Evolutionary conservation across 2,329 filamentous ascomycete genomes (phyloP), one percentile per base, ranked within the genome.

Genomic region (Knoxdaviesia proteae): DNA sequence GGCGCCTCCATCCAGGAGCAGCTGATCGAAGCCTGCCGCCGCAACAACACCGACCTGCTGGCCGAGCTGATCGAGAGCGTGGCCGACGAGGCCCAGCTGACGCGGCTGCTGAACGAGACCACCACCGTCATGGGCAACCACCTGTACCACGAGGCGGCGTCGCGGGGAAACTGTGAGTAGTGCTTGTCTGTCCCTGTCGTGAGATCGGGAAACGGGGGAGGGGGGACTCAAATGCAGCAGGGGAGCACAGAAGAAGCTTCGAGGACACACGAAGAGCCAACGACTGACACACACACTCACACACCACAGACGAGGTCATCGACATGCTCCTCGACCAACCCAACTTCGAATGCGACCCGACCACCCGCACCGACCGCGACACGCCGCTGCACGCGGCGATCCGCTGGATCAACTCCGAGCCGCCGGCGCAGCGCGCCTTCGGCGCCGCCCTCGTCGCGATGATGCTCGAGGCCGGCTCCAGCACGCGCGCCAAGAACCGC

Each of bases 41-140:
- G 86, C 55, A 88, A 96, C 69, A 94, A 96, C 62, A 77, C 77
- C 50, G 79, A 88, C 43, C 75, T 96, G 47, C 74, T 96, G 44
- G 63, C 72, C 52, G 79, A 90, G 53, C 71, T 87, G 45, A 68
- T 94, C 50, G 61, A 70, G 37, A 62, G 64, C 49, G 63, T 73
- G 54, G 71, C 71, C 49, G 61, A 63, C 45, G 74, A 78, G 43
- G 68, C 74, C 46, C 68, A 81, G 53, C 74, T 84, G 47, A 77
- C 86, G 34, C 59, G 71, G 41, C 76, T 93, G 50, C 75, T 98
- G 57, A 98, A 98, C 66, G 71, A 74, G 40, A 83, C 87, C 41
- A 81, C 74, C 39, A 86, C 90, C 52, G 76, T 86, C 7, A 69
- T 94, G 62, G 90, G 90, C 42, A 87, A 88, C 61, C 75, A 88